A percentile compares a stretch with the other conserved stretches of the same genome.
These are phyloP conservation scores for Phlebopus sp. DNA, from an alignment of 1,284 basidiomycete species.

Conservation along the genomic window DNA sequence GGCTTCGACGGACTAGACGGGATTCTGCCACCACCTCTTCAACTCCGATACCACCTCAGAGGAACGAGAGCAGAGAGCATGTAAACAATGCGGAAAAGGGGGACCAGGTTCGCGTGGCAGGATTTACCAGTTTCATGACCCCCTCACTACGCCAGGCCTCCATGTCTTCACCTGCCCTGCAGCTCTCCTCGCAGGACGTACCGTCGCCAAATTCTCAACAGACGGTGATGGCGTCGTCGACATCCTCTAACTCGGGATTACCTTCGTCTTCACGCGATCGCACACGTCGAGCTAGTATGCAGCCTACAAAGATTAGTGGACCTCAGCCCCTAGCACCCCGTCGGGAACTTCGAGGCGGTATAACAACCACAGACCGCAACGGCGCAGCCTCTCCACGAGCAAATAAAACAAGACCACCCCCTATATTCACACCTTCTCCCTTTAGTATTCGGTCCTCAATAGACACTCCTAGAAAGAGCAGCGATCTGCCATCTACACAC, in stretches of 20 bases:
- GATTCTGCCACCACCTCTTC: slow-evolving; percentile 45
- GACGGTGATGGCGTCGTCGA: slow-evolving; percentile 45
- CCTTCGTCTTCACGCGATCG: slow-evolving; percentile 44
- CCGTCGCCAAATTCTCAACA: slow-evolving; percentile 52
- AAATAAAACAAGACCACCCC: slow-evolving; percentile 35
- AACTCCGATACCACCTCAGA: slow-evolving; percentile 34
- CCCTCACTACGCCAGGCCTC: slow-evolving; percentile 67
- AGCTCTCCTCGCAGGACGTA: slow-evolving; percentile 52
- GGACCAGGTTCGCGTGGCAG: slow-evolving; percentile 45
- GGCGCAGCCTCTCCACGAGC: slow-evolving; percentile 23
- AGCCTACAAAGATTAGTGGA: slow-evolving; percentile 42
- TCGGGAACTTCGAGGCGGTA: slow-evolving; percentile 25
- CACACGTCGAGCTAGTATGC: slow-evolving; percentile 39
- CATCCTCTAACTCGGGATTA: slow-evolving; percentile 40
- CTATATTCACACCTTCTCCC: slow-evolving; percentile 34
- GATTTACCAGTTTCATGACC: slow-evolving; percentile 54
- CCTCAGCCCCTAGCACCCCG: slow-evolving; percentile 39
- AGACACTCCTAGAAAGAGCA: slow-evolving; percentile 28
- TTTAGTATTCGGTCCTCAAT: slow-evolving; percentile 28
- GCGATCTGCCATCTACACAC: slow-evolving; percentile 43
- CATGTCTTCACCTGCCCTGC: slow-evolving; percentile 68
- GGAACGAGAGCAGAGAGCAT: slow-evolving; percentile 33
- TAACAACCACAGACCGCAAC: slow-evolving; percentile 23
- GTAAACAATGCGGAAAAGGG: slow-evolving; percentile 36
- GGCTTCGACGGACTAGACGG: slow-evolving; percentile 48